Evolutionary conservation across 1,284 basidiomycete genomes (phyloP), one percentile per base, ranked within the genome.

Genomic region (Macrocybe sp.): DNA sequence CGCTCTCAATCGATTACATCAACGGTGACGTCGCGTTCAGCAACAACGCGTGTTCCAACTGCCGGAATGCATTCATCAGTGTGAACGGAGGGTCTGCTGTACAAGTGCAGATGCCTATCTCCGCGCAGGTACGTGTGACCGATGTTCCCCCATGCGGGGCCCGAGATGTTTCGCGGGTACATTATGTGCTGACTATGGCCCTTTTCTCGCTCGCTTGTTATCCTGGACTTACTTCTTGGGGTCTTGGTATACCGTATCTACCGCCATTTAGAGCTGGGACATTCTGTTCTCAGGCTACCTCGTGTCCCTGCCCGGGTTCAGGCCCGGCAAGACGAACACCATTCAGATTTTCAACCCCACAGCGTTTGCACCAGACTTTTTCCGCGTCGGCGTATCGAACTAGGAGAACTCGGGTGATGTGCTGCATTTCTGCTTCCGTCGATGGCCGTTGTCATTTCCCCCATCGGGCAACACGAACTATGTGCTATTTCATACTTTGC

Each of bases 21-120:
- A 75, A 75, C 42, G 74, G 63, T 12, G 73, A 75, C 44, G 64
- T 65, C 36, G 64, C 65, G 6, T 69, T 68, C 57, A 57, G 53
- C 45, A 74, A 75, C 52, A 70, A 67, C 1, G 71, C 57, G 8
- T 76, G 74, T 56, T 71, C 74, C 7, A 76, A 75, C 52, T 76
- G 73, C 54, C 67, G 74, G 33, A 69, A 74, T 48, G 68, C 69
- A 11, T 69, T 67, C 37, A 59, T 75, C 33, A 74, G 72, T 49
- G 66, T 76, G 3, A 76, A 76, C 52, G 72, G 72, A 10, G 73
- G 68, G 2, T 51, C 64, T 3, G 59, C 66, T 2, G 66, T 73
- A 9, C 67, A 72, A 53, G 68, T 64, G 8, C 72, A 76, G 53
- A 69, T 75, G 66, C 73, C 73, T 4, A 65, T 76, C 46, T 74